phyloP scores from a whole-genome alignment of 805 yeast species.

The Saccharomycopsis sp. region DNA sequence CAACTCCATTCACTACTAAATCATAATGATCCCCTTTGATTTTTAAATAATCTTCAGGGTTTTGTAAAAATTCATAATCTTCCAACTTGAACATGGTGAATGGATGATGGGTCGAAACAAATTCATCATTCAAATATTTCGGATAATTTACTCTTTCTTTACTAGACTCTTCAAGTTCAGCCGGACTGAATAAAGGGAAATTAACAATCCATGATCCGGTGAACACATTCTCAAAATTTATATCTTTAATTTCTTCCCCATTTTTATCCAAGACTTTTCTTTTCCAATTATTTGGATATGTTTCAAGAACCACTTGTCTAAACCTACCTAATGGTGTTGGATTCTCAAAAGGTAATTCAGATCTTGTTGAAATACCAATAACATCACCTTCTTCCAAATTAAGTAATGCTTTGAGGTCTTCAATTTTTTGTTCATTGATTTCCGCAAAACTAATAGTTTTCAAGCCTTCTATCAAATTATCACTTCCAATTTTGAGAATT shows the following conservation, averaged over 20 bases:
- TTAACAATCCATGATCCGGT: constrained; percentile 82
- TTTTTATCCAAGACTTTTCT: constrained; percentile 24
- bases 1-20: constrained; percentile 87
- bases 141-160: constrained; percentile 37
- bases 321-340: constrained; percentile 91
- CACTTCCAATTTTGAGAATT: constrained; percentile 37
- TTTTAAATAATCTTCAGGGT: constrained; percentile 39
- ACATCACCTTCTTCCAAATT: constrained; percentile 56
- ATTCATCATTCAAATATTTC: constrained; percentile 35
- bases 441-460: constrained; percentile 25
- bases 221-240: constrained; percentile 26
- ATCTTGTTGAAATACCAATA: constrained; percentile 70
- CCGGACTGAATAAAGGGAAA: constrained; percentile 85
- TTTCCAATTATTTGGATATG: constrained; percentile 40
- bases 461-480: constrained; percentile 36
- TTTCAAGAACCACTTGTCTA: constrained; percentile 61
- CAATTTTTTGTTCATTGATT: constrained; percentile 24
- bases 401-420: constrained; percentile 26
- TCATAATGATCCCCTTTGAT: constrained; percentile 91
- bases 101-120: constrained; percentile 88
- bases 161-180: constrained; percentile 29
- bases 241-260: constrained; percentile 6
- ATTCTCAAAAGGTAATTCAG: constrained; percentile 64
- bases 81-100: constrained; percentile 81
- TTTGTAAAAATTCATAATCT: constrained; percentile 46